Evolutionary conservation across 148 eudicot genomes (phyloP).

Genomic region (Talinum fruticosum): DNA sequence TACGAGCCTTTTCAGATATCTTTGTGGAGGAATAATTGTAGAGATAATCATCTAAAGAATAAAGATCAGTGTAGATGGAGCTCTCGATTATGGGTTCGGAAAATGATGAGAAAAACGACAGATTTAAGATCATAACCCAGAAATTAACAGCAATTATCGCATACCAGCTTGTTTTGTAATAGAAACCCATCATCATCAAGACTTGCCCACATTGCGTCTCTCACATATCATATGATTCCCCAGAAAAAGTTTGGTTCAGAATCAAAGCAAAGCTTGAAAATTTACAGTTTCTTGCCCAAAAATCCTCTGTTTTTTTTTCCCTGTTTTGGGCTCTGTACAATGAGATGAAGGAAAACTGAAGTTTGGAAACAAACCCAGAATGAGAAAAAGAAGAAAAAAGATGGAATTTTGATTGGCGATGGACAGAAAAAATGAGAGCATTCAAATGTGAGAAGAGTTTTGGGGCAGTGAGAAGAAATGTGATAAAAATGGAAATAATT

Average conservation of each 20-base stretch:
- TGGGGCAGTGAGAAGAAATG: background rate
- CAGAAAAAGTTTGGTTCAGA: background rate
- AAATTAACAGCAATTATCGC: constrained; percentile 21
- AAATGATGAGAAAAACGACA: constrained; percentile 21
- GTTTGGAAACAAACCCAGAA: background rate
- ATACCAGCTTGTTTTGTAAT: constrained; percentile 24
- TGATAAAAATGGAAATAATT: constrained; percentile 23
- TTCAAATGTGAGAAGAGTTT: background rate
- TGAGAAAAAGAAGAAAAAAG: background rate
- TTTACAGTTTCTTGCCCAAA: background rate
- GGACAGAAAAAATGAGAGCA: constrained; percentile 2
- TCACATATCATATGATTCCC: constrained; percentile 5
- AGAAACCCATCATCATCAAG: constrained; percentile 76
- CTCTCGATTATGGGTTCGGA: background rate
- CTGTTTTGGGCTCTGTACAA: background rate
- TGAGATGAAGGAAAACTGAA: background rate
- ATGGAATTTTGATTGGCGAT: constrained; percentile 1
- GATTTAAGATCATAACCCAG: constrained; percentile 27
- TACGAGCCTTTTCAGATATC: constrained; percentile 25
- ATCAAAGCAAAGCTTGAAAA: background rate
- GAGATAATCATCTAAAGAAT: constrained; percentile 43
- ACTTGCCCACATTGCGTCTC: constrained; percentile 25
- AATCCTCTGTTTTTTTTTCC: background rate
- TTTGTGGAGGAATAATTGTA: constrained; percentile 27
- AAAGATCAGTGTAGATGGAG: background rate